These are phyloP conservation scores for Ploettnerulaceae sp. DNA, from an alignment of 2,329 filamentous ascomycete genomes.

Conservation along the genomic window DNA sequence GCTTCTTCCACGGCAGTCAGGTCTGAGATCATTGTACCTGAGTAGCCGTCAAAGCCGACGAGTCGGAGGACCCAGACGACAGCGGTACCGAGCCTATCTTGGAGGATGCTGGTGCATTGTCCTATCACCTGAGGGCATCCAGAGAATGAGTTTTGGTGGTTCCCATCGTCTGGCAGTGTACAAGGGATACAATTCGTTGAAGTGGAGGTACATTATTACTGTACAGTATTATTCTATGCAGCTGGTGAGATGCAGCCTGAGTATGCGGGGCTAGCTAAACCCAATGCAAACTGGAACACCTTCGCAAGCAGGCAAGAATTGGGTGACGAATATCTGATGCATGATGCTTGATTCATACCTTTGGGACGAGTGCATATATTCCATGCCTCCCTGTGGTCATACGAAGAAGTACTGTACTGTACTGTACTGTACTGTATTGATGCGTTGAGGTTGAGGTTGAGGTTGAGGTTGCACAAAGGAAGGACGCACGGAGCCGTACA, in stretches of 20 bases:
- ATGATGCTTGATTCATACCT: background rate
- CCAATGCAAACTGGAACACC: too few species aligned
- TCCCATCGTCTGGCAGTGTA: slow-evolving; percentile 3
- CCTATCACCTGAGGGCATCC: slow-evolving; percentile 20
- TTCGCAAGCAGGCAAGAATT: too few species aligned
- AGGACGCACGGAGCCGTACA: too few species aligned
- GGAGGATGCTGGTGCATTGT: slow-evolving; percentile 19
- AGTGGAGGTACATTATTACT: slow-evolving; percentile 14
- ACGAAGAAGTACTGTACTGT: too few species aligned
- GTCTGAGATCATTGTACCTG: slow-evolving; percentile 10
- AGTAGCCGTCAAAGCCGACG: background rate
- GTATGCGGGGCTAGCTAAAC: slow-evolving; percentile 12
- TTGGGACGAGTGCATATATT: slow-evolving; percentile 16
- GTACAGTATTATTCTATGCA: slow-evolving; percentile 24
- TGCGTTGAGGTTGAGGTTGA: slow-evolving; percentile 1
- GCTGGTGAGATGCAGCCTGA: slow-evolving; percentile 13
- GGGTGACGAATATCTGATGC: slow-evolving; percentile 1
- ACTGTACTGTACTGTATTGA: background rate
- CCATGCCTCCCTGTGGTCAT: slow-evolving; percentile 8
- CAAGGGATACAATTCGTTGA: slow-evolving; percentile 20
- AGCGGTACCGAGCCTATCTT: too few species aligned
- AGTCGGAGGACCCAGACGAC: too few species aligned
- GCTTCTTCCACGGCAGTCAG: background rate
- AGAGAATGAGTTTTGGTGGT: background rate
- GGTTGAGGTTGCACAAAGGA: too few species aligned